phyloP scores from a whole-genome alignment of 139 green algal genomes.

The Chlamydomonas applanata region DNA sequence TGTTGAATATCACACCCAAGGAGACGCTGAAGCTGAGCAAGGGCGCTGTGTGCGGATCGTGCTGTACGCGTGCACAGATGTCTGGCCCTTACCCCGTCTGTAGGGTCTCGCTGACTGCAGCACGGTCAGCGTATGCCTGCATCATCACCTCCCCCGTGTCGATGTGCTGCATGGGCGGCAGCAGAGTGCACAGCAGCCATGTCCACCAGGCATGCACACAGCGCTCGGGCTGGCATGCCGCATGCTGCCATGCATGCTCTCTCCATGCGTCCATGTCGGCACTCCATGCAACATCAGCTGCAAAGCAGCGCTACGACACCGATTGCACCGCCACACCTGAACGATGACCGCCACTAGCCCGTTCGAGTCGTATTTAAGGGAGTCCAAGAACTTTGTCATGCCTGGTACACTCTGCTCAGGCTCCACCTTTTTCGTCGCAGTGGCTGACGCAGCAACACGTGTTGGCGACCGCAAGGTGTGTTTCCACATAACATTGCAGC shows the following conservation, averaged over 20 bases:
- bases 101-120: conserved; percentile 84
- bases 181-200: conserved; percentile 2
- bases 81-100: conserved; percentile 33
- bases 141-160: conserved; percentile 96
- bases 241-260: too few relatives aligned
- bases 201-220: background rate
- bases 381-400: conserved; percentile 74
- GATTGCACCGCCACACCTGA: conserved; percentile 45
- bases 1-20: too few relatives aligned
- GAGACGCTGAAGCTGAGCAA: too few relatives aligned
- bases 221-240: background rate
- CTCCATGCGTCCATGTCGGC: too few relatives aligned
- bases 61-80: too few relatives aligned
- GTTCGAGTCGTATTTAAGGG: conserved; percentile 83
- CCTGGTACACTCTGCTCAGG: conserved; percentile 47
- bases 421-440: conserved; percentile 12
- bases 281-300: background rate
- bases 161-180: conserved; percentile 70
- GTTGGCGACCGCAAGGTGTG: too few relatives aligned
- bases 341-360: conserved; percentile 92
- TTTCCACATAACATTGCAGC: too few relatives aligned
- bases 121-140: conserved; percentile 92
- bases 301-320: too few relatives aligned
- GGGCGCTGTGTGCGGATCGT: too few relatives aligned
- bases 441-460: too few relatives aligned